Base-by-base conservation (phyloP, 2,329 filamentous ascomycete species). In the Aspergillus sp. region DNA sequence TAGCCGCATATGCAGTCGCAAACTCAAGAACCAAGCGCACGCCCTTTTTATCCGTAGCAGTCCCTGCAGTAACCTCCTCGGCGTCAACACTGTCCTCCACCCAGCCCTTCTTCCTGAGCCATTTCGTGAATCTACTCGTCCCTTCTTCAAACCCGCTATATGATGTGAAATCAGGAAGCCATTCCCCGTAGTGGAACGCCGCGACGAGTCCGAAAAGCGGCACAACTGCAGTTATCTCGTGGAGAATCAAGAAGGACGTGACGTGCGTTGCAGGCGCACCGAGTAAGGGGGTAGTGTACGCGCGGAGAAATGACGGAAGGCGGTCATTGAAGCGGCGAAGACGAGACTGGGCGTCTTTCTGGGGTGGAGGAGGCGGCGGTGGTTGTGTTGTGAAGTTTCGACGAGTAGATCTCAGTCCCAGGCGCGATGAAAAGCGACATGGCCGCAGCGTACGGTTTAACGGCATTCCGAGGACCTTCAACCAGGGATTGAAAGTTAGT, bases 1-100 rank as follows among this genome's bases (percentile, higher is more conserved):
- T 96, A 62, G 97, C 84, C 1, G 91, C 90, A 79, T 95, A 99
- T 5, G 95, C 93, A 19, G 95, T 89, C 23, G 91, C 95, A 62
- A 98, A 85, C 73, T 88, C 85, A 21, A 87, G 75, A 33, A 88
- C 76, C 58, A 86, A 60, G 59, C 81, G 80, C 37, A 82, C 79
- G 0, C 84, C 83, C 19, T 73, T 69, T 69, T 66, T 67, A 40
- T 71, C 68, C 55, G 59, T 69, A 27, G 62, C 58, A 53, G 68
- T 64, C 46, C 66, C 66, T 41, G 60, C 62, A 27, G 70, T 71
- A 1, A 77, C 79, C 58, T 67, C 66, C 35, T 62, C 63, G 27
- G 70, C 68, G 0, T 61, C 68, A 41, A 80, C 77, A 4, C 59
- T 62, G 35, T 75, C 78, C 41, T 76, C 72, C 63, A 96, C 89